Evolutionary conservation across 768 basidiomycete species (phyloP), one percentile per base, ranked within the genome.

Genomic region (Rhodotorula diobovata): DNA sequence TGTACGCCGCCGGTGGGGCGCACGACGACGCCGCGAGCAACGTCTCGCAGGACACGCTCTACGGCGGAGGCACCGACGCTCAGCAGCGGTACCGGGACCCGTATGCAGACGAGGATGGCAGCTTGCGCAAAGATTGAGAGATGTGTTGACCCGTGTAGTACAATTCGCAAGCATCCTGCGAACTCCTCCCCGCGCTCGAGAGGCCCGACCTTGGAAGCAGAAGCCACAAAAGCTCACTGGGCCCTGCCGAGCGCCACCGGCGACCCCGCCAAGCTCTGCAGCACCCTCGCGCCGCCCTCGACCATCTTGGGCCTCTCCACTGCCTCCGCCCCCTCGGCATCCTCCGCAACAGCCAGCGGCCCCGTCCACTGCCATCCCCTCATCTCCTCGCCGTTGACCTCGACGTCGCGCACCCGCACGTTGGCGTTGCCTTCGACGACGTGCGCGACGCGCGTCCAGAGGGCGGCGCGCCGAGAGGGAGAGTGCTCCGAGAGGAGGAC

Each of bases 301-400:
- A 39, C 37, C 65, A 66, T 69, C 41, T 45, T 32, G 57, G 50
- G 51, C 57, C 48, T 41, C 23, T 25, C 56, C 14, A 25, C n/a
- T 10, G 6, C 6, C 37, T 37, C 21, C 28, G 3, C 10, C 34
- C 3, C 34, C 51, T 1, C 30, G 18, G 30, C 41, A 21, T 16
- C 53, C 28, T 20, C 34, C 32, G 37, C 37, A 37, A 21, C 21
- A 1, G 34, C 25, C 30, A 55, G 21, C 30, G 70, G 66, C 1
- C 92, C 92, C 41, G 91, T 86, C 93, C 93, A 95, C 67, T 89
- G 83, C 93, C 93, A 95, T 66, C 92, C 92, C 74, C 90, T 86
- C 81, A 88, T 84, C 81, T 92, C 91, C 80, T 94, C 91, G 20
- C 93, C 92, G 74, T 89, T 89, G 70, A 84, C 84, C 80, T 95